Percentiles rank a stretch among this genome's conserved stretches.
Evolutionary conservation across 177 flowering plant genomes (phyloP).

Genomic region (Tripterygium wilfordii): DNA sequence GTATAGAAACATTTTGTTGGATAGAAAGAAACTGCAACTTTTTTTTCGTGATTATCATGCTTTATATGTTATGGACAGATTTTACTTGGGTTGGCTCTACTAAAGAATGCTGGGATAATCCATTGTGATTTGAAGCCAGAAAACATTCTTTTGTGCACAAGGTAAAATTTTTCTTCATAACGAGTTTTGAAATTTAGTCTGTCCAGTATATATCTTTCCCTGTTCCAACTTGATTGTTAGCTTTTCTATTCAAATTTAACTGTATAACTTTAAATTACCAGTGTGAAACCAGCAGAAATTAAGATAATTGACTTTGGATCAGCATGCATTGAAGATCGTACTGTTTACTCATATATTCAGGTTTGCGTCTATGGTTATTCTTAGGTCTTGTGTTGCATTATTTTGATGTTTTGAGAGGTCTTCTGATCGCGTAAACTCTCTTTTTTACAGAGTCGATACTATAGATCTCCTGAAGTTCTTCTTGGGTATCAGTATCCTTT

Average conservation of each 20-base stretch:
- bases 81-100: constrained; percentile 68
- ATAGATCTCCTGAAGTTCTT: constrained; percentile 98
- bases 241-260: constrained; percentile 11
- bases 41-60: constrained; percentile 3
- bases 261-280: constrained; percentile 25
- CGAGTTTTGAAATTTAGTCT: not conserved
- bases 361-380: constrained; percentile 22
- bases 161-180: constrained; percentile 39
- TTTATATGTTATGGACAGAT: constrained; percentile 37
- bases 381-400: constrained; percentile 1
- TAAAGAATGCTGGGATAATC: constrained; percentile 94
- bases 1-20: constrained; percentile 22
- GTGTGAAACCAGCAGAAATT: constrained; percentile 73
- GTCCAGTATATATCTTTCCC: not conserved
- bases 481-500: constrained; percentile 99
- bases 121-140: constrained; percentile 99
- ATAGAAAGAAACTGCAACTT: not conserved
- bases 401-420: constrained; percentile 2
- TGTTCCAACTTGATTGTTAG: not conserved
- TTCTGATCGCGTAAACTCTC: constrained; percentile 5
- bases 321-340: constrained; percentile 95
- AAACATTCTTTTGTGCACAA: constrained; percentile 88
- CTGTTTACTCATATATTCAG: constrained; percentile 99
- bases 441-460: constrained; percentile 91
- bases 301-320: constrained; percentile 99